phyloP scores from a whole-genome alignment of 441 rosid genomes.

The Viola pubescens region DNA sequence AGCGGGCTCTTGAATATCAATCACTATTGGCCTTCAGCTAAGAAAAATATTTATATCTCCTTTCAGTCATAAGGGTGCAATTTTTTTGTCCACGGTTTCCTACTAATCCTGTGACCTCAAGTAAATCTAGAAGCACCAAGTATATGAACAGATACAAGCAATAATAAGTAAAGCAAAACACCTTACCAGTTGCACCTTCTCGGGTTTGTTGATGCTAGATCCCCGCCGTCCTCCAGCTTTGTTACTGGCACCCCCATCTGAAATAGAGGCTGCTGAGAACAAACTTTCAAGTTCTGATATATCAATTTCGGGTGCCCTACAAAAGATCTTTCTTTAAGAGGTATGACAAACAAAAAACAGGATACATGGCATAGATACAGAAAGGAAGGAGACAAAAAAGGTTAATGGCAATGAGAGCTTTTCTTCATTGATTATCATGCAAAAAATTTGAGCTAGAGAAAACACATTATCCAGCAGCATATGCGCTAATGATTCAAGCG shows the following conservation, averaged over 20 bases:
- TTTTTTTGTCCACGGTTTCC: no score
- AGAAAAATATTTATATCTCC: no score
- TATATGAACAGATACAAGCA: conserved; percentile 1
- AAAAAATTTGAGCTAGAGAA: no score
- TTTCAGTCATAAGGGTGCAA: no score
- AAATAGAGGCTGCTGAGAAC: conserved; percentile 72
- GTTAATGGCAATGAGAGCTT: background rate
- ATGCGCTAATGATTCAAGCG: no score
- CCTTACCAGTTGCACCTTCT: conserved; percentile 90
- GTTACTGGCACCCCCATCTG: conserved; percentile 46
- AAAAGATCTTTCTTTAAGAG: conserved; percentile 16
- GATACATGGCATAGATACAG: background rate
- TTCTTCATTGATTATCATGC: background rate
- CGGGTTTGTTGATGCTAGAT: conserved; percentile 76
- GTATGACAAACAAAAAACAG: conserved; percentile 2
- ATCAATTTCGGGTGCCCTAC: conserved; percentile 98
- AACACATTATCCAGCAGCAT: no score
- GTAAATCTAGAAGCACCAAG: background rate
- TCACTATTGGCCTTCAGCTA: no score
- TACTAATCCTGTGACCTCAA: background rate
- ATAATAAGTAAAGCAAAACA: conserved; percentile 9
- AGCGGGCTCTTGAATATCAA: no score
- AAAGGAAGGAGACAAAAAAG: conserved; percentile 1
- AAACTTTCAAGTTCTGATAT: conserved; percentile 93
- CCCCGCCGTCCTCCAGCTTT: conserved; percentile 74